Base-by-base conservation (phyloP, 2,329 filamentous ascomycete genomes). In the Acrodontium crateriforme region DNA sequence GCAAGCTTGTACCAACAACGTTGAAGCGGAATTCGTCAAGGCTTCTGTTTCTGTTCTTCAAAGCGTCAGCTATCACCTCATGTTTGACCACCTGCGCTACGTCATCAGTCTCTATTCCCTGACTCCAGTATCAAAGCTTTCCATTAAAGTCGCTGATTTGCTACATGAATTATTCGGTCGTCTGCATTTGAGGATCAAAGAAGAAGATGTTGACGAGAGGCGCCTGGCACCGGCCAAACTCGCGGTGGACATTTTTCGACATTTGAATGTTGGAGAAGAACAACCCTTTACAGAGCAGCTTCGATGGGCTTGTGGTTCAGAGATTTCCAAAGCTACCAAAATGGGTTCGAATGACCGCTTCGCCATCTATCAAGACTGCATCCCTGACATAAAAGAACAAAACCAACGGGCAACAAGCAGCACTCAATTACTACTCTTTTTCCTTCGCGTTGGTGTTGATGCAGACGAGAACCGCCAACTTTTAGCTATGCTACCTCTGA, bases 11-110 rank as follows among this genome's bases (percentile, higher is more conserved):
- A 76, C 71, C 5, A 73, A 75, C 14, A 84, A 78, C 34, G 82
- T 85, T 45, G 84, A 95, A 50, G 77, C 80, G 3, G 71, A 84
- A 31, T 75, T 87, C n/a, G 74, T 81, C 6, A 75, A 84, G 27
- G 84, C 85, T 16, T 69, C 91, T 14, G 62, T 85, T 25, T 63
- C 64, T 11, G 79, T 92, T 70, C 55, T 77, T 15, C 47, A 47
- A 10, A 52, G 52, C 19, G 62, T 69, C 6, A 54, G 65, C 28
- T 47, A 47, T 6, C 58, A 69, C 37, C 56, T 54, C 48, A 51
- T 45, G 18, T 36, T 34, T 35, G 50, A 36, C 32, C 57, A 56
- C 37, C 52, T 83, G 20, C 49, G 78, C 5, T 75, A 83, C 44
- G 53, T 87, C 16, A 81, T 75, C 44, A 59, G 67, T 27, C 91